Conservation (phyloP, 75 land plant species). For the Sequoiadendron giganteum region DNA sequence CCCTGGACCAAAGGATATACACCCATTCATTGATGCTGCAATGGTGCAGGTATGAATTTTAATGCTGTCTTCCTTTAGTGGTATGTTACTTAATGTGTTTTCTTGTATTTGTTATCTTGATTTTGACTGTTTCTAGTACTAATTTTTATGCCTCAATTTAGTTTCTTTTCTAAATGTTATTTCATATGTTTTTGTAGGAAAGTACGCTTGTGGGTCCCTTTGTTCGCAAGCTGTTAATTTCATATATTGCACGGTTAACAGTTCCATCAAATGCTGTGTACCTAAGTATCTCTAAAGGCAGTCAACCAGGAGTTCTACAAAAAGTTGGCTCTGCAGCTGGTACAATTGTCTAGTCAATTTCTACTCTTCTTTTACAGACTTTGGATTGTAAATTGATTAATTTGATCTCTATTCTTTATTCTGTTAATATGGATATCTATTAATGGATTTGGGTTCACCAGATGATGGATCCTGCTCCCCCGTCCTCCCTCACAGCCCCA, state of each 20-base stretch:
- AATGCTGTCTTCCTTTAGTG: background rate
- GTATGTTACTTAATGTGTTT: background rate
- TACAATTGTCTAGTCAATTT: background rate
- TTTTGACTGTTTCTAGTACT: background rate
- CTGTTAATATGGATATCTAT: no score
- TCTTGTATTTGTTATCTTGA: background rate
- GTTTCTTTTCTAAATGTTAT: background rate
- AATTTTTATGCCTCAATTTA: background rate
- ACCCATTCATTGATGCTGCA: slow-evolving; percentile 86
- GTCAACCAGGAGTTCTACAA: slow-evolving; percentile 27
- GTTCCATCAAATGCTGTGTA: slow-evolving; percentile 19
- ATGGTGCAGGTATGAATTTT: slow-evolving; percentile 60
- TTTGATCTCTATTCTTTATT: background rate
- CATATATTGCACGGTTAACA: slow-evolving; percentile 18
- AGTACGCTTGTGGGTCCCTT: slow-evolving; percentile 18
- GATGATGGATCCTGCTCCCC: no score
- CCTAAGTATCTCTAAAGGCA: slow-evolving; percentile 13
- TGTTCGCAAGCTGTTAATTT: slow-evolving; percentile 23
- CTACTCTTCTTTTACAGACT: background rate
- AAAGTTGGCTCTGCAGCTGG: slow-evolving; percentile 33
- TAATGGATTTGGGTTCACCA: no score
- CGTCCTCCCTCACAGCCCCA: no score
- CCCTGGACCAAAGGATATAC: slow-evolving; percentile 62
- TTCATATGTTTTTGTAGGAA: slow-evolving; percentile 15
- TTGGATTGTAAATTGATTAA: background rate